These are phyloP conservation scores for Erythrophleum ivorense DNA, from an alignment of 331 rosid species.

Conservation along the genomic window DNA sequence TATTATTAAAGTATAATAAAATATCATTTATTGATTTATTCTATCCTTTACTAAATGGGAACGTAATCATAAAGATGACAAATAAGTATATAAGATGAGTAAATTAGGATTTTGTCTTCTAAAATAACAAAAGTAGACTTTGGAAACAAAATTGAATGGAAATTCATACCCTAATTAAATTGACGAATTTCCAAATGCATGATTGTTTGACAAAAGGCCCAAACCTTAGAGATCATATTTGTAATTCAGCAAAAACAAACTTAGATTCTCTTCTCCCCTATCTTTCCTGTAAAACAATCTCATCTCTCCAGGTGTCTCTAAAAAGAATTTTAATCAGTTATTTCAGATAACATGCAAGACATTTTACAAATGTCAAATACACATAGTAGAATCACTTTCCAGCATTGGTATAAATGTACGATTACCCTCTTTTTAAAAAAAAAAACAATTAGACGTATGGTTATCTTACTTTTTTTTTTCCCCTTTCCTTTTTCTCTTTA, in stretches of 20 bases:
- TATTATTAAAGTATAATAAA: slow-evolving; percentile 8
- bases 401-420: slow-evolving; percentile 3
- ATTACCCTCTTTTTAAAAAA: not conserved
- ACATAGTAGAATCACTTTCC: slow-evolving; percentile 3
- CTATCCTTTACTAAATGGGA: not conserved
- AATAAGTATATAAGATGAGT: too few species aligned
- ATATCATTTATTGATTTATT: not conserved
- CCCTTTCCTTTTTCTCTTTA: not conserved
- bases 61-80: not conserved
- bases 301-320: not conserved
- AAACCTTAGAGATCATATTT: slow-evolving; percentile 12
- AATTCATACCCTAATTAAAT: slow-evolving; percentile 1
- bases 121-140: not conserved
- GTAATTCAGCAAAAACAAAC: slow-evolving; percentile 6
- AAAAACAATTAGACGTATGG: not conserved
- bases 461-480: slow-evolving; percentile 10
- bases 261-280: not conserved
- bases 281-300: slow-evolving; percentile 13
- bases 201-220: not conserved
- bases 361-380: slow-evolving; percentile 14
- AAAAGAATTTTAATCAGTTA: slow-evolving; percentile 3
- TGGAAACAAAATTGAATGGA: not conserved
- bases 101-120: slow-evolving; percentile 1
- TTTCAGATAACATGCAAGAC: slow-evolving; percentile 13
- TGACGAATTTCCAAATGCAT: slow-evolving; percentile 12